These are phyloP conservation scores for Leucaena leucocephala DNA, from an alignment of 306 rosid species.

Conservation along the genomic window DNA sequence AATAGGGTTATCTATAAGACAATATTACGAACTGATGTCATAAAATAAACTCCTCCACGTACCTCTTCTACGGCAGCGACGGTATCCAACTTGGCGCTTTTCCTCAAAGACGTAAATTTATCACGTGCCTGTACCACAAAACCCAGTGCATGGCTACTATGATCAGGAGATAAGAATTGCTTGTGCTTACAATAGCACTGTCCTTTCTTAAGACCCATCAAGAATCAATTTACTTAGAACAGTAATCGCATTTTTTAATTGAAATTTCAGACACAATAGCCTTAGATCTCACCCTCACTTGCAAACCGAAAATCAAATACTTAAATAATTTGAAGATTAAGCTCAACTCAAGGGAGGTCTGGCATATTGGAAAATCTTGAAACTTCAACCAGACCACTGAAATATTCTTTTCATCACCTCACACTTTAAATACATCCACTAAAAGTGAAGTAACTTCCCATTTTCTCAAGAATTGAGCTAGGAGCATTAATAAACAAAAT, in stretches of 20 bases:
- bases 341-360: background rate
- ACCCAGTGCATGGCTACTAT: slow-evolving; percentile 29
- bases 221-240: slow-evolving; percentile 17
- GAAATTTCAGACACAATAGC: slow-evolving; percentile 13
- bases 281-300: background rate
- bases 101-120: slow-evolving; percentile 70
- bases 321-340: slow-evolving; percentile 5
- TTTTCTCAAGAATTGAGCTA: background rate
- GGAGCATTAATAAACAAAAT: slow-evolving; percentile 11
- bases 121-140: slow-evolving; percentile 74
- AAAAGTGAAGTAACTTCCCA: slow-evolving; percentile 1
- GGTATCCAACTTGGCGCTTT: slow-evolving; percentile 68
- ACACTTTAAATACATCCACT: background rate
- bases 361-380: background rate
- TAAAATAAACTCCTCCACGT: slow-evolving; percentile 28
- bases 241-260: slow-evolving; percentile 19
- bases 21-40: slow-evolving; percentile 2
- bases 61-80: slow-evolving; percentile 74
- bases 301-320: slow-evolving; percentile 4
- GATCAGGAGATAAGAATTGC: slow-evolving; percentile 22
- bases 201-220: slow-evolving; percentile 13
- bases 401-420: background rate
- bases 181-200: slow-evolving; percentile 7
- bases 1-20: slow-evolving; percentile 30
- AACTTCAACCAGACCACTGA: slow-evolving; percentile 6